Base-by-base conservation (phyloP, 2,329 filamentous ascomycete species). In the Blastomyces parvus region DNA sequence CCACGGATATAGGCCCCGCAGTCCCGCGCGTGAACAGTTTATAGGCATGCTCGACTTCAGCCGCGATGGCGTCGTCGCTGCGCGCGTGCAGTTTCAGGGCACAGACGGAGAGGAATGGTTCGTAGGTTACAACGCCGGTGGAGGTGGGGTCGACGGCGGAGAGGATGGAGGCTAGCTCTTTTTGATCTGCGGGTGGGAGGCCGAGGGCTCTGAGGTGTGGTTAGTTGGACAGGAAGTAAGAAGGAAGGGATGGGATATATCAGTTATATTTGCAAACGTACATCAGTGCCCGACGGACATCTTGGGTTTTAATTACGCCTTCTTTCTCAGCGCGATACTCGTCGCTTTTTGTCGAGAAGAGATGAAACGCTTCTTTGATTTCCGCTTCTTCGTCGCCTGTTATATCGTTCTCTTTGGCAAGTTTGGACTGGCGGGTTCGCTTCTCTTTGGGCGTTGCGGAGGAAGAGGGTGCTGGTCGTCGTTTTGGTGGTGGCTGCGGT, bases 371-470 rank as follows among this genome's bases (percentile, higher is more conserved):
- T 76, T 97, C 92, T 70, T 86, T 87, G 72, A 99, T 96, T 78
- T 97, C 91, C 69, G 84, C 83, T 78, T 97, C 93, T 77, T 97
- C 88, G 67, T 88, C 85, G 50, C 87, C 88, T 17, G 86, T 88
- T 72, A 97, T 86, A 74, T 91, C 88, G 82, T 97, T 87, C 73
- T 96, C 91, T 78, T 92, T 93, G 38, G 93, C 93, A 70, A 97
- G 89, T 75, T 91, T 95, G 64, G 92, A 96, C 71, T 86, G 86
- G 66, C 89, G 88, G 62, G 71, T 65, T 68, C 74, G 75, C 66
- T 73, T 77, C 13, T 72, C 70, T 63, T 68, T 70, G n/a, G 73
- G 66, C 40, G 70, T 61, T 63, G 73, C 69, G 64, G 74, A 68
- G 65, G 66, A 65, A 62, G 70, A 59, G 61, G 69, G 62, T 60